phyloP scores from a whole-genome alignment of 495 filamentous ascomycete genomes.

The Penicillium subrubescens region DNA sequence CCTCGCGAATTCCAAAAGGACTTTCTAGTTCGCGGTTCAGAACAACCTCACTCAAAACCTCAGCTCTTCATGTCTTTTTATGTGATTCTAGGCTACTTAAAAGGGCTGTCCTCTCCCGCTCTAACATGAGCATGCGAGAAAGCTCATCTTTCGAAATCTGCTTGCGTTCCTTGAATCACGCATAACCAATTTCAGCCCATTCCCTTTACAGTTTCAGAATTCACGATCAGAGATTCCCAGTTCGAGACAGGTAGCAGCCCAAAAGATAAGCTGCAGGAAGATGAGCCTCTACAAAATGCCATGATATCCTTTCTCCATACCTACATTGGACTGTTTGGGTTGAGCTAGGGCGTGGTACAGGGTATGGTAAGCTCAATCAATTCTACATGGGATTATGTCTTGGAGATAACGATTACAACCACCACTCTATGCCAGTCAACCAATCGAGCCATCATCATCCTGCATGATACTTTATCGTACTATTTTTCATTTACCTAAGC shows the following conservation, averaged over 20 bases:
- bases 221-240: constrained; percentile 1
- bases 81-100: too few relatives aligned
- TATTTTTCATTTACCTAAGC: constrained; percentile 4
- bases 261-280: constrained; percentile 3
- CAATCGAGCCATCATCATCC: constrained; percentile 2
- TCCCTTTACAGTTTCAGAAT: background rate
- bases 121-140: too few relatives aligned
- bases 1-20: too few relatives aligned
- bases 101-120: too few relatives aligned
- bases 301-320: constrained; percentile 1
- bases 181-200: background rate
- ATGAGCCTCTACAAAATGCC: constrained; percentile 4
- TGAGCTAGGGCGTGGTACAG: constrained; percentile 5
- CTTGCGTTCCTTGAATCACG: background rate
- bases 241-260: constrained; percentile 2
- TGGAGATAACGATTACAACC: constrained; percentile 3
- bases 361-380: constrained; percentile 4
- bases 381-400: constrained; percentile 3
- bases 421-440: constrained; percentile 6
- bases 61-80: too few relatives aligned
- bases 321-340: background rate
- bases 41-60: too few relatives aligned
- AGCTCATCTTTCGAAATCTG: background rate
- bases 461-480: background rate
- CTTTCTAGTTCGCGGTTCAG: too few relatives aligned